Conservation (phyloP, 1,284 basidiomycete species). For the Leccinum fallax region DNA sequence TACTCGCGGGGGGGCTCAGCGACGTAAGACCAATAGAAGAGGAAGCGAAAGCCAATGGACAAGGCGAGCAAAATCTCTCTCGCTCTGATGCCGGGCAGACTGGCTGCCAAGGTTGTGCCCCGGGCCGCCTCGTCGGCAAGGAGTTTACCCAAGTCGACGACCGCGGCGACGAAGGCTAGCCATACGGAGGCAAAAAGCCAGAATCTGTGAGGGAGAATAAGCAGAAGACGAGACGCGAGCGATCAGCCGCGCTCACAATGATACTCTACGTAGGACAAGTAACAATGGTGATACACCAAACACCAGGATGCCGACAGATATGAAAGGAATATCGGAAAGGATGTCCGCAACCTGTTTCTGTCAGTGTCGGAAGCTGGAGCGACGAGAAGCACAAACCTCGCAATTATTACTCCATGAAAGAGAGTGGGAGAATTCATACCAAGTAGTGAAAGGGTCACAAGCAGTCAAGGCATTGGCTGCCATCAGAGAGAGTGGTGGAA, state of each 20-base stretch:
- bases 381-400: constrained; percentile 32
- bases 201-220: constrained; percentile 41
- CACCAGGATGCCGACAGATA: constrained; percentile 64
- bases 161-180: constrained; percentile 60
- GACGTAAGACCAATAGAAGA: constrained; percentile 71
- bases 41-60: constrained; percentile 57
- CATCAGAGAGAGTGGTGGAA: constrained; percentile 25
- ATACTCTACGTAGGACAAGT: constrained; percentile 56
- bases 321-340: constrained; percentile 67
- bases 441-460: constrained; percentile 21
- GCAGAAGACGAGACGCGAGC: constrained; percentile 1
- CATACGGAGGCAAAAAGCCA: constrained; percentile 60
- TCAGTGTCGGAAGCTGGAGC: constrained; percentile 11
- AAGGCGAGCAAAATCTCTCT: constrained; percentile 64
- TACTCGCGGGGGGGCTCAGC: constrained; percentile 56
- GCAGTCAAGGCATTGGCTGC: constrained; percentile 10
- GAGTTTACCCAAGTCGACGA: constrained; percentile 64
- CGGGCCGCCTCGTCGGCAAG: constrained; percentile 44
- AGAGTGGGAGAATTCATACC: constrained; percentile 30
- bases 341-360: constrained; percentile 55
- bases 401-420: constrained; percentile 37
- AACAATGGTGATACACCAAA: constrained; percentile 68
- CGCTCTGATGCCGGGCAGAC: constrained; percentile 45
- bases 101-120: constrained; percentile 25
- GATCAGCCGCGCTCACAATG: constrained; percentile 47